These are phyloP conservation scores for Rubia balearica DNA, from an alignment of 305 asterid species.

Conservation along the genomic window DNA sequence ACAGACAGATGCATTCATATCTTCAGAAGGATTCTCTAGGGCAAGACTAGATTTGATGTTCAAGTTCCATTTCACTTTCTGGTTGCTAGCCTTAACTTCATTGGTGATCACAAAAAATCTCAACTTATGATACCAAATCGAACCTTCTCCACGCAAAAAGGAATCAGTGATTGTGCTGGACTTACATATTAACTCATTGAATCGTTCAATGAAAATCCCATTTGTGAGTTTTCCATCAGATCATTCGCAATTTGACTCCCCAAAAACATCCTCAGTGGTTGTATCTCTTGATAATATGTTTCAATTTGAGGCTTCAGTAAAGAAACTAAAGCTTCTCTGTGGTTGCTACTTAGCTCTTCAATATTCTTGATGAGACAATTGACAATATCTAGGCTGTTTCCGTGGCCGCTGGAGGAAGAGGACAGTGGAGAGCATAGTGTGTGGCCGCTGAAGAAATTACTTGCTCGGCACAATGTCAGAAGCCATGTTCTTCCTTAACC, in stretches of 20 bases:
- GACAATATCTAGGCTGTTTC: background rate
- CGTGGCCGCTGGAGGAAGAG: background rate
- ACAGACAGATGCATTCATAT: background rate
- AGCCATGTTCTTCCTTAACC: too few relatives aligned
- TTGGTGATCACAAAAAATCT: background rate
- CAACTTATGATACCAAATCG: background rate
- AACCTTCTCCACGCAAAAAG: background rate
- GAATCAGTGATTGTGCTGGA: background rate
- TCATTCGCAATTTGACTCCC: background rate
- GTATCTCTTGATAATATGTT: background rate
- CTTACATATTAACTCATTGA: background rate
- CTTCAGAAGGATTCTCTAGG: background rate
- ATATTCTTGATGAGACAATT: background rate
- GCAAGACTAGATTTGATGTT: background rate
- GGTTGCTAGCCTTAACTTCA: background rate
- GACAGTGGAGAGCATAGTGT: too few relatives aligned
- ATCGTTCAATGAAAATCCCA: background rate
- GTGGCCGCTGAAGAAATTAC: too few relatives aligned
- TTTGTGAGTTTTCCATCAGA: background rate
- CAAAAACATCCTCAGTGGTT: background rate
- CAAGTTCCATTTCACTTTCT: background rate
- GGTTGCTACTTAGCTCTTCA: background rate
- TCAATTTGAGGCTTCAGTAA: background rate
- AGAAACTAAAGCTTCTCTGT: background rate
- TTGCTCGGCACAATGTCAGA: too few relatives aligned